Evolutionary conservation across 495 filamentous ascomycete genomes (phyloP), one percentile per base, ranked within the genome.

Genomic region (Durotheca rogersii): DNA sequence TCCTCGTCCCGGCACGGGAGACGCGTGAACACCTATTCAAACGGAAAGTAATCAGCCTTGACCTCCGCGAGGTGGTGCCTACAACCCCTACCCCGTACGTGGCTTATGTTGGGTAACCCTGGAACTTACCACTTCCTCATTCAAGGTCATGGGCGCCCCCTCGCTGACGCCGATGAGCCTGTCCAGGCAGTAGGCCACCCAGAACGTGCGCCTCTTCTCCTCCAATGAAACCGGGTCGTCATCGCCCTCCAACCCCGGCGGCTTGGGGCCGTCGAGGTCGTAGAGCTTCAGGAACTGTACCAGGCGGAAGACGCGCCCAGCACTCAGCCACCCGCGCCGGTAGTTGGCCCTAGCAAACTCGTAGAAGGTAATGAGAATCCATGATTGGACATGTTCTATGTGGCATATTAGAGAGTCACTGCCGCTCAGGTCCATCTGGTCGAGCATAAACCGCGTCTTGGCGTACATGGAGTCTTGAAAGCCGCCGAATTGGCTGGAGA

Each of bases 181-280:
- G 55, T 82, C 80, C 7, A 82, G 66, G 18, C 67, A 72, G 37
- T 78, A 81, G 0, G 79, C 77, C 35, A 81, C 66, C 80, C 80
- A 82, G 41, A 81, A 81, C 0, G 74, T 74, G 25, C 79, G 67
- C 30, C 79, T 59, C 47, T 72, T 70, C 47, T 81, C 77, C 46
- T 82, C 79, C 1, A 63, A 54, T 18, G 60, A 52, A 12, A 70
- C 45, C 12, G 50, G 41, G 21, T 71, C 65, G 3, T 56, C 64
- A 0, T 42, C 57, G 15, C 49, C 48, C 6, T 51, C 47, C 6
- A 35, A 6, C 16, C 51, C 47, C 17, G 61, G 18, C 15, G 27
- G 18, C 6, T 62, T 70, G 0, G 60, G 60, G 10, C 53, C 62
- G 43, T 82, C 79, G 3, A 81, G 46, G 33, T 79, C 75, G 41